Base-by-base conservation (phyloP, 2,329 filamentous ascomycete species). In the Hypoxylon sp. region DNA sequence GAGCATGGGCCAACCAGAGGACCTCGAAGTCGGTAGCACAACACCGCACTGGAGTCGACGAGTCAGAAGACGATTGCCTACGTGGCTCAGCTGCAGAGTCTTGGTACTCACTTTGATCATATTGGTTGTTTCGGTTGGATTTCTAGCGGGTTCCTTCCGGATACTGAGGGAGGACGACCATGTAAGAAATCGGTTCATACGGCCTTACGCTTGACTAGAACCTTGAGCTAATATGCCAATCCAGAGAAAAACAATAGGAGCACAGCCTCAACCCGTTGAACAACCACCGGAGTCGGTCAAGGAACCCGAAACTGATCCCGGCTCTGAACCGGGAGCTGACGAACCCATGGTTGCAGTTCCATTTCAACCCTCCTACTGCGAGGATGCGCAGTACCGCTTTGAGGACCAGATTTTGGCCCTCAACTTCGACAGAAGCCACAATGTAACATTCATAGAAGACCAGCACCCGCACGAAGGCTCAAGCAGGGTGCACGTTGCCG, bases 1-100 rank as follows among this genome's bases (percentile, higher is more conserved):
- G 71, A 79, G 75, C 51, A 79, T 80, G 73, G 70, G 74, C 26
- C 68, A 59, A 13, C 63, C 62, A 4, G 59, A 60, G 32, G 64
- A 62, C 41, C 67, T 57, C 37, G 68, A 68, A 42, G 23, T 41
- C 16, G 54, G 35, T 35, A 15, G n/a, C 37, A 43, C 40, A 34
- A 55, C 55, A 35, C 56, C 55, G 27, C 48, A 44, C 25, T 67
- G 66, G 64, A 55, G 42, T 11, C 42, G 54, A 45, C 61, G 59
- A 43, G 57, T 61, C 27, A 64, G 61, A 50, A 67, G 63, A 30
- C 58, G 63, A 29, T 36, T 69, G 42, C 61, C 64, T 38, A 57
- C 57, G 21, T 64, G 67, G 64, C 51, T 67, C 31, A 66, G 48
- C 19, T 69, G 67, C 60, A 68, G 59, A 51, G 54, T 61, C 16